Evolutionary conservation across 2,329 filamentous ascomycete species (phyloP).

Genomic region (Ceratocystis huliohia): DNA sequence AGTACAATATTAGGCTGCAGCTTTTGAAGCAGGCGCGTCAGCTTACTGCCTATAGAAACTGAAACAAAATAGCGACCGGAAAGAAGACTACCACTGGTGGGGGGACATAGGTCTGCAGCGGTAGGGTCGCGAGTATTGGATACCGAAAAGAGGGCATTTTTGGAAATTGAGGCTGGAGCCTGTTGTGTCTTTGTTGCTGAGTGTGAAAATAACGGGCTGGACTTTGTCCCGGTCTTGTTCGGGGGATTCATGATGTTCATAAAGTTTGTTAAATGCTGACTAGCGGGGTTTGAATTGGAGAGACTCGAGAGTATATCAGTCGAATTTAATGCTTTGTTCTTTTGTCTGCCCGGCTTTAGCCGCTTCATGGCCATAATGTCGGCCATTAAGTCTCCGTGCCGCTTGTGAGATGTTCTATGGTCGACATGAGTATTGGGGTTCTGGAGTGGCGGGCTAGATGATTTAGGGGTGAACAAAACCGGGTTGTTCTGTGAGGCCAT

Average conservation of each 20-base stretch:
- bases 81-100: neutral
- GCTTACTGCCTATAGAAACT: conserved; percentile 8
- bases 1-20: conserved; percentile 12
- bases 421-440: neutral
- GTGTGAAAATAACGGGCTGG: neutral
- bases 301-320: neutral
- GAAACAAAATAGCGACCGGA: conserved; percentile 16
- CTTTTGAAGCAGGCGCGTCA: conserved; percentile 15
- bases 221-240: conserved; percentile 13
- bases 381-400: conserved; percentile 1
- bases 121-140: neutral
- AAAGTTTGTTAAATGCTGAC: conserved; percentile 26
- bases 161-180: neutral
- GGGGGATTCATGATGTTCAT: conserved; percentile 16
- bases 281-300: conserved; percentile 20
- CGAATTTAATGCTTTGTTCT: neutral
- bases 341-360: neutral
- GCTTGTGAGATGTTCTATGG: conserved; percentile 9
- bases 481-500: neutral
- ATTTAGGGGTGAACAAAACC: conserved; percentile 1
- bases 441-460: neutral
- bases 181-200: neutral
- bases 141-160: neutral
- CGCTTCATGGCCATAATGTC: conserved; percentile 13
- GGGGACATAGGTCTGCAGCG: neutral